Conservation (phyloP, 371 early-diverging fungal genomes). For the Fennellomyces sp. region DNA sequence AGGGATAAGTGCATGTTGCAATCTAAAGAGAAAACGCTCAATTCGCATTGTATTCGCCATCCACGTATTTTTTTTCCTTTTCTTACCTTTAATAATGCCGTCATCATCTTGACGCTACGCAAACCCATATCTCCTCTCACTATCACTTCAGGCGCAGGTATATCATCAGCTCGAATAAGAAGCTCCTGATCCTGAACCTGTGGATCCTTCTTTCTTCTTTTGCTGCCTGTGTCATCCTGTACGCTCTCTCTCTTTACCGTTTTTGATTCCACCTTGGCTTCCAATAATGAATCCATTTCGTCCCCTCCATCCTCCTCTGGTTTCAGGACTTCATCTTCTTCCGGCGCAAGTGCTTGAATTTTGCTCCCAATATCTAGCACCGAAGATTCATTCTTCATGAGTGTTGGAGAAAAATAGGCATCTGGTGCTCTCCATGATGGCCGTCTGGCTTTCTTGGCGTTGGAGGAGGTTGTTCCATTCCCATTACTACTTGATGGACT, state of each 20-base stretch:
- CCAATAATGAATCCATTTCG: not conserved
- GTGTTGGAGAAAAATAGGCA: not conserved
- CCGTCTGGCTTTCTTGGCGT: not conserved
- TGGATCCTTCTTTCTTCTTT: constrained; percentile 1
- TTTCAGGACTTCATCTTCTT: constrained; percentile 2
- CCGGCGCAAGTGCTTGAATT: not conserved
- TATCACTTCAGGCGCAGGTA: not conserved
- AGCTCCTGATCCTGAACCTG: not conserved
- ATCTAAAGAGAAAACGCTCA: too few species aligned
- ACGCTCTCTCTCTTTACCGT: not conserved
- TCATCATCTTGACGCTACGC: constrained; percentile 23
- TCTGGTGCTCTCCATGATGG: constrained; percentile 2
- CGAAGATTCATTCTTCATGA: constrained; percentile 8
- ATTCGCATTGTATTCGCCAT: too few species aligned
- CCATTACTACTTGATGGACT: not conserved
- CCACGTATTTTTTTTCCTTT: not conserved
- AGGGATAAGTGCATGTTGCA: constrained; percentile 42
- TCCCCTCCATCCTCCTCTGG: not conserved
- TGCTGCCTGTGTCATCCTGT: not conserved
- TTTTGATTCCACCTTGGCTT: not conserved
- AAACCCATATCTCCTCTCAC: not conserved
- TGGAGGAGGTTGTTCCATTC: not conserved
- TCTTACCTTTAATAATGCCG: constrained; percentile 35
- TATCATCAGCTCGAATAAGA: not conserved
- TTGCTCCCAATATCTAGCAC: constrained; percentile 8